Conservation (phyloP, 805 yeast species). For the Scheffersomyces ergatensis region DNA sequence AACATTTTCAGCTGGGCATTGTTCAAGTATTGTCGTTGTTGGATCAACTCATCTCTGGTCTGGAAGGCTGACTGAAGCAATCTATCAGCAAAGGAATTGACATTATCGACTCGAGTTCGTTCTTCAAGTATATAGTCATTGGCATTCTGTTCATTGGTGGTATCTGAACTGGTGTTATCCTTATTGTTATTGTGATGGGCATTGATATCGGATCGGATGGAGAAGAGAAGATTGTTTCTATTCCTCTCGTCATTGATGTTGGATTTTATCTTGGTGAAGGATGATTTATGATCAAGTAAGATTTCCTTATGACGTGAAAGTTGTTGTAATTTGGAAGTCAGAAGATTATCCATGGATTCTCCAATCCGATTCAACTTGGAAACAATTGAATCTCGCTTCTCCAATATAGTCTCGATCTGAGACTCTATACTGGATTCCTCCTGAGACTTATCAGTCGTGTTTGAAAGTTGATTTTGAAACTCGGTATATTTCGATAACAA, state of each 20-base stretch:
- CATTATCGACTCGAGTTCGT: constrained; percentile 64
- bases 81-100: constrained; percentile 75
- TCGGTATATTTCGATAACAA: constrained; percentile 41
- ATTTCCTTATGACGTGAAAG: constrained; percentile 78
- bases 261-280: constrained; percentile 56
- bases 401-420: constrained; percentile 21
- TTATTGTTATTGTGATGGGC: constrained; percentile 47
- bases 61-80: constrained; percentile 82
- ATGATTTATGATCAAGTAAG: constrained; percentile 65
- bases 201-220: constrained; percentile 78
- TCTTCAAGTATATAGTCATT: constrained; percentile 80
- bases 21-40: constrained; percentile 65
- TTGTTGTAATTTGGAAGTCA: constrained; percentile 78
- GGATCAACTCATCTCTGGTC: constrained; percentile 78
- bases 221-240: constrained; percentile 66
- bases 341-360: constrained; percentile 54
- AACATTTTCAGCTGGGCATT: constrained; percentile 64
- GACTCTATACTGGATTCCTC: constrained; percentile 15
- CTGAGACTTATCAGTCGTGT: constrained; percentile 21
- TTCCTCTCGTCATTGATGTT: constrained; percentile 73
- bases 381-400: constrained; percentile 50
- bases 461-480: constrained; percentile 18
- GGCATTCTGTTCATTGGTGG: constrained; percentile 30
- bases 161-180: constrained; percentile 1
- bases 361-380: constrained; percentile 50